Conservation (phyloP, 805 yeast genomes). For the Saccharomycopsis sp. region DNA sequence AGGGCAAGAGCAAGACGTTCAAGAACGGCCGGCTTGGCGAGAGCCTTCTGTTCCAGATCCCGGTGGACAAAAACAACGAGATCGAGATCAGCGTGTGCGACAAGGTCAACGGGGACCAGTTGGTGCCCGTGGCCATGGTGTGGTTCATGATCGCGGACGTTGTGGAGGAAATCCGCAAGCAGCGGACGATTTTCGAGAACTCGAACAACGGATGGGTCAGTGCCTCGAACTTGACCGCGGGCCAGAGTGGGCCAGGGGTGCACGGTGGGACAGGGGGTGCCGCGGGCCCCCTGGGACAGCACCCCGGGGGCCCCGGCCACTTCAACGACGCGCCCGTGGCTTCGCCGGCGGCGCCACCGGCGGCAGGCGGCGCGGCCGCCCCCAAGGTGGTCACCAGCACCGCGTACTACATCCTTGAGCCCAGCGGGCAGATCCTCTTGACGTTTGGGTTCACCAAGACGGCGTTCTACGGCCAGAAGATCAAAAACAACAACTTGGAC, state of each 20-base stretch:
- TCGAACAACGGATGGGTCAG: conserved; percentile 82
- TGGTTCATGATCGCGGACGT: conserved; percentile 90
- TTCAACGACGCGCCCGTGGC: too few relatives aligned
- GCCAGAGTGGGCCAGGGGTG: conserved; percentile 17
- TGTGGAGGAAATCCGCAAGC: conserved; percentile 90
- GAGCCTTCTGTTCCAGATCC: conserved; percentile 52
- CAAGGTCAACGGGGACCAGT: conserved; percentile 50
- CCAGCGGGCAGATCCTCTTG: conserved; percentile 83
- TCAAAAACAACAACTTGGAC: conserved; percentile 31
- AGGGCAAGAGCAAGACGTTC: conserved; percentile 67
- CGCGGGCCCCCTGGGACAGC: conserved; percentile 7
- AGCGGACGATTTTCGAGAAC: conserved; percentile 68
- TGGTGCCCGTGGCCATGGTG: conserved; percentile 82
- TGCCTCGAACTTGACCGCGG: conserved; percentile 48
- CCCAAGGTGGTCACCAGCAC: conserved; percentile 41
- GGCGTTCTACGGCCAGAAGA: conserved; percentile 18
- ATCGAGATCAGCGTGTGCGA: conserved; percentile 85
- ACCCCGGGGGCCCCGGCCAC: conserved; percentile 14
- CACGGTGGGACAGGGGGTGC: conserved; percentile 10
- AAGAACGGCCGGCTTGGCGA: conserved; percentile 81
- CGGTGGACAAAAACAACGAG: conserved; percentile 88
- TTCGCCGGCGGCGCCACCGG: conserved; percentile 9
- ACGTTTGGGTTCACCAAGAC: conserved; percentile 74
- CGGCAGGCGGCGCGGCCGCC: background rate
- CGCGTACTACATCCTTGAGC: conserved; percentile 88